A percentile compares a stretch with the other conserved stretches of the same genome.
Conservation (phyloP, 139 green algal genomes). For the Auxenochlorella pyrenoidosa region DNA sequence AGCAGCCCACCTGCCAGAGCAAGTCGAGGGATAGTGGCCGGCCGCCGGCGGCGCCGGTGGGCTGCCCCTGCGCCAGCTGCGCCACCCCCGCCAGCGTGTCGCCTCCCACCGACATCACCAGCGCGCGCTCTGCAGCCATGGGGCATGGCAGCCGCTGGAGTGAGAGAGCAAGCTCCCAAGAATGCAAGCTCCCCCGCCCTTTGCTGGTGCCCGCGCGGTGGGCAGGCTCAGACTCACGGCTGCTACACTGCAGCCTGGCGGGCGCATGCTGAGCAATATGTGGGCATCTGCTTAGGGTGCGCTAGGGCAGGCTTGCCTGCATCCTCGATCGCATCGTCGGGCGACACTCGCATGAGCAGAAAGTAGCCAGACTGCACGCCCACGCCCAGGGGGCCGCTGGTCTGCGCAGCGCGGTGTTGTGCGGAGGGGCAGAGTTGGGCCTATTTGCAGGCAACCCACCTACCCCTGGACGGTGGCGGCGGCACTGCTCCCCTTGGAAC, state of each 20-base stretch:
- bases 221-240: too few relatives aligned
- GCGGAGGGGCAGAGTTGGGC: background rate
- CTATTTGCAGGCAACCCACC: too few relatives aligned
- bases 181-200: too few relatives aligned
- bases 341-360: slow-evolving; percentile 20
- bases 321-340: background rate
- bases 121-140: background rate
- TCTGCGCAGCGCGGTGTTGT: background rate
- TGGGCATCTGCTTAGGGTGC: too few relatives aligned
- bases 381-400: background rate
- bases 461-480: too few relatives aligned
- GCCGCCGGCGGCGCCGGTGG: background rate
- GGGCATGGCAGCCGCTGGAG: background rate
- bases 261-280: background rate
- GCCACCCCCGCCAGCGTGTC: slow-evolving; percentile 38
- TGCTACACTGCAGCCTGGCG: too few relatives aligned
- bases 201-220: too few relatives aligned
- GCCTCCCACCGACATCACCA: slow-evolving; percentile 42
- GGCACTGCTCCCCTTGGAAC: too few relatives aligned
- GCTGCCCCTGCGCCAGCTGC: slow-evolving; percentile 36
- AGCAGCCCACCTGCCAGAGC: slow-evolving; percentile 57
- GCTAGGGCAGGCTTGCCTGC: background rate
- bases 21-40: slow-evolving; percentile 65
- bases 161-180: too few relatives aligned
- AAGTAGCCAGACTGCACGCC: slow-evolving; percentile 21